Evolutionary conservation across 148 eudicot genomes (phyloP).

Genomic region (Chenopodium album): DNA sequence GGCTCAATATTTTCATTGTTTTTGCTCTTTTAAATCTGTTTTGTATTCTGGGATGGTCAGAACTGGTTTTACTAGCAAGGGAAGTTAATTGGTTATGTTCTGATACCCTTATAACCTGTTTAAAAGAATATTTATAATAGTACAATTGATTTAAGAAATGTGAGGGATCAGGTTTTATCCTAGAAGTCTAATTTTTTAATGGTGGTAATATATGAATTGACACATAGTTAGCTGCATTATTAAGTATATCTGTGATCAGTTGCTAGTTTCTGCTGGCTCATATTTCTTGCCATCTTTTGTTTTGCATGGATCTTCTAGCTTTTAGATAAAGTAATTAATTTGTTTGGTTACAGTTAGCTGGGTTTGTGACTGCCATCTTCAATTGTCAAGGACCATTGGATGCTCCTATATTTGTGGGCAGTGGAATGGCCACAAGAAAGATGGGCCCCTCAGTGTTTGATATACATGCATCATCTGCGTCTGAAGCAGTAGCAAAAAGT

Average conservation of each 20-base stretch:
- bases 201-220: not conserved
- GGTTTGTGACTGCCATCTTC: slow-evolving; percentile 89
- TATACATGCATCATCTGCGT: slow-evolving; percentile 60
- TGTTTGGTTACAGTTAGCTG: slow-evolving; percentile 64
- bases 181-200: not conserved
- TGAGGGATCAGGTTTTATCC: not conserved
- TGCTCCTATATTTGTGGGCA: slow-evolving; percentile 96
- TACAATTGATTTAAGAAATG: not conserved
- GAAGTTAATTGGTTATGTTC: not conserved
- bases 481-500: slow-evolving; percentile 74
- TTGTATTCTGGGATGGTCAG: not conserved
- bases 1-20: not conserved
- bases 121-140: not conserved
- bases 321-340: slow-evolving; percentile 11
- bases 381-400: slow-evolving; percentile 98
- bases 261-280: not conserved
- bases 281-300: not conserved
- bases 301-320: slow-evolving; percentile 8
- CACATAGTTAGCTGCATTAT: not conserved
- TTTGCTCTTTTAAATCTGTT: not conserved
- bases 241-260: slow-evolving; percentile 1
- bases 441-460: slow-evolving; percentile 55
- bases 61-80: not conserved
- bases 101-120: not conserved
- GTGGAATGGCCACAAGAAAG: slow-evolving; percentile 93